Base-by-base conservation (phyloP, 345 rosid species). In the Arabis alpina region DNA sequence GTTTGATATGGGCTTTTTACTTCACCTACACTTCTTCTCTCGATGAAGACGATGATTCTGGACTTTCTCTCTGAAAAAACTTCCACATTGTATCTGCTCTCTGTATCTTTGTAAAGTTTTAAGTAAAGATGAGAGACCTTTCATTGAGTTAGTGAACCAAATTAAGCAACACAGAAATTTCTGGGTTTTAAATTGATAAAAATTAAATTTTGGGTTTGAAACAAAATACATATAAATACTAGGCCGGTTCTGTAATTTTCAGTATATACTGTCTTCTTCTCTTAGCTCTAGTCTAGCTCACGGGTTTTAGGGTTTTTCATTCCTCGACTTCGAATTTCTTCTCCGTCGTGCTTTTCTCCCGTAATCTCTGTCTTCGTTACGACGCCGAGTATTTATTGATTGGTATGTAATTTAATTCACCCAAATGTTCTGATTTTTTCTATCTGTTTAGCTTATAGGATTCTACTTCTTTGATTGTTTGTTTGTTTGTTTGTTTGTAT, bases 41-140 rank as follows among this genome's bases (percentile, higher is more conserved):
- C n/a, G 89, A 88, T 36, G 95, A 91, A 0, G 95, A 87, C 54
- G 97, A 87, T n/a, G 95, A 91, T 3, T 88, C 95, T 2, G 96
- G 93, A 6, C 75, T 88, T 80, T 91, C 97, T 40, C 97, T 91
- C 54, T 88, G 61, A 80, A 34, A 34, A 65, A 36, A 36, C 40
- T 36, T 36, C 40, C 67, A 36, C 51, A 9, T 13, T 36, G 0
- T 34, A 8, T 8, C 8, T 25, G 14, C 40, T 43, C 40, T 43
- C 8, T 44, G 40, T 61, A 27, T 45, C 52, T 64, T 28, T 64
- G 56, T 47, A 45, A 32, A 32, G 36, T 36, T 8, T 36, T 7
- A 8, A 7, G 40, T 36, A 36, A 59, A 63, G 11, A 55, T 0
- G 9, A 36, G 43, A 14, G 4, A 28, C 4, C 4, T 34, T 34